Percentiles rank a stretch among this genome's conserved stretches.
These are phyloP conservation scores for Stevia rebaudiana DNA, from an alignment of 140 eudicot genomes.

Conservation along the genomic window DNA sequence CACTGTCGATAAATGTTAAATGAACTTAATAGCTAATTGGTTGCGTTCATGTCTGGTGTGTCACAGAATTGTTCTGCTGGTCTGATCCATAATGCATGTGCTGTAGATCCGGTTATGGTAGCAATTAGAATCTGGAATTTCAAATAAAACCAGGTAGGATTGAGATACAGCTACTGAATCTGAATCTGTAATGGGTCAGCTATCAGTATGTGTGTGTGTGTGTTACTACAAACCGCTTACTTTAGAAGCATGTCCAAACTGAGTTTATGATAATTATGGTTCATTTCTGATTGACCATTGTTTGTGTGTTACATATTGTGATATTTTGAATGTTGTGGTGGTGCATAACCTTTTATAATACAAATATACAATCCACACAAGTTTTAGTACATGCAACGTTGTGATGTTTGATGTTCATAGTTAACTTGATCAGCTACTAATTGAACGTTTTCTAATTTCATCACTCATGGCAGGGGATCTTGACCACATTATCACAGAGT, in stretches of 20 bases:
- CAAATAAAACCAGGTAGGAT: too few relatives aligned
- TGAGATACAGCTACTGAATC: too few relatives aligned
- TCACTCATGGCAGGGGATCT: slow-evolving; percentile 60
- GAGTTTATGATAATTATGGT: slow-evolving; percentile 2
- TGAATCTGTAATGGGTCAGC: too few relatives aligned
- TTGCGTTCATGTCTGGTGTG: neutral
- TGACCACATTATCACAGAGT: slow-evolving; percentile 88
- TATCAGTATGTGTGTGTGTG: neutral
- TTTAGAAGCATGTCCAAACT: neutral
- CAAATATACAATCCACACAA: neutral
- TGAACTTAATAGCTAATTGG: neutral
- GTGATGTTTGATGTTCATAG: neutral
- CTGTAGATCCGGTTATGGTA: too few relatives aligned
- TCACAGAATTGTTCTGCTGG: neutral
- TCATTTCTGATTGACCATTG: neutral
- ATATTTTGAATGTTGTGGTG: neutral
- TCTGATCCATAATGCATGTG: neutral
- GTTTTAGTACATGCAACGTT: neutral
- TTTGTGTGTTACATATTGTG: neutral
- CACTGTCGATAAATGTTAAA: neutral
- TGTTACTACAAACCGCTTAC: neutral
- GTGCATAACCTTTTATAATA: neutral
- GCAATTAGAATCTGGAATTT: too few relatives aligned
- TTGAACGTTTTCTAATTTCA: neutral
- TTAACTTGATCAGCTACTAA: neutral